Conservation (phyloP, 257 asterid genomes). For the Nicotiana benthamiana region DNA sequence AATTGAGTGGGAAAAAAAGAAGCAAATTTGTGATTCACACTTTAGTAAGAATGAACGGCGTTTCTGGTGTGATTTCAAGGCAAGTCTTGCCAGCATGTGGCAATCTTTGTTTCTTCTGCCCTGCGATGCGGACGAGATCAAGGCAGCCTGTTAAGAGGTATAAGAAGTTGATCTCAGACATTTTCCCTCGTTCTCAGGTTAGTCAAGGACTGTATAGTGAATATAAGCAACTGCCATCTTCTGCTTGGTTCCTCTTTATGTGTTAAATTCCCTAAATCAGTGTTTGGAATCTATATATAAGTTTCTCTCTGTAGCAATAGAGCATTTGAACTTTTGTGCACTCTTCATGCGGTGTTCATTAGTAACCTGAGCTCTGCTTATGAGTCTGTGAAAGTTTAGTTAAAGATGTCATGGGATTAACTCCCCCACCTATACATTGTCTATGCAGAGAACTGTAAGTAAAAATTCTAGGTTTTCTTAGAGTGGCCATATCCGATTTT, state of each 20-base stretch:
- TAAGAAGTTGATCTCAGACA: conserved; percentile 91
- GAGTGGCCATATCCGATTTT: background rate
- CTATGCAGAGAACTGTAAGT: background rate
- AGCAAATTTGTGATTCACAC: background rate
- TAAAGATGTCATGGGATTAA: background rate
- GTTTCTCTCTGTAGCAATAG: background rate
- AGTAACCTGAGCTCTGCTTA: background rate
- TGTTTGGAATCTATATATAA: background rate
- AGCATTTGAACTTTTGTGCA: background rate
- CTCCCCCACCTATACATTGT: background rate
- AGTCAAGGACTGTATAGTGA: conserved; percentile 19
- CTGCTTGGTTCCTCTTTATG: background rate
- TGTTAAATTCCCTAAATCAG: background rate
- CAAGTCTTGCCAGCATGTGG: conserved; percentile 95
- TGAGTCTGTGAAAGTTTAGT: background rate
- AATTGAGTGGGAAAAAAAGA: background rate
- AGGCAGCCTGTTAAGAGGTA: conserved; percentile 99
- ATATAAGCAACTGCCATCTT: background rate
- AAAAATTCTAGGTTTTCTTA: background rate
- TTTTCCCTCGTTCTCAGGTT: conserved; percentile 81
- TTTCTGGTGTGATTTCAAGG: conserved; percentile 88
- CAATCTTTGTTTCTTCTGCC: conserved; percentile 89
- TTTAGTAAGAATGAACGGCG: conserved; percentile 43
- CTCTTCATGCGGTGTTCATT: background rate
- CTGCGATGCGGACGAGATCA: conserved; percentile 84